phyloP scores from a whole-genome alignment of 2,329 filamentous ascomycete species.

The Stagonosporopsis chrysanthemi region DNA sequence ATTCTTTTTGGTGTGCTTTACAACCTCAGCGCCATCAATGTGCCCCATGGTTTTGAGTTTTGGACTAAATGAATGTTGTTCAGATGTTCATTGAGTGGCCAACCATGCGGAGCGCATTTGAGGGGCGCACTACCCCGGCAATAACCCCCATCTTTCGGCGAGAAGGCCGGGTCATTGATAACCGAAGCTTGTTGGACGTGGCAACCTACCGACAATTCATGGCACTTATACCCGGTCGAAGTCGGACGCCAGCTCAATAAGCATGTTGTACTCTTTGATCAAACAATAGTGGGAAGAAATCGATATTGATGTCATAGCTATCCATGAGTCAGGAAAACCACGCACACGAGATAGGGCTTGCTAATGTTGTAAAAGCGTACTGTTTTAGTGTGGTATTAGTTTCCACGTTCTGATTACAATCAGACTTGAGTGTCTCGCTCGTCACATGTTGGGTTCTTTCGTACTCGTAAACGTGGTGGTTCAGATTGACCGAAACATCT shows the following conservation, averaged over 20 bases:
- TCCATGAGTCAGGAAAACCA: too few species aligned
- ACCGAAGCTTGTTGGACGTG: constrained; percentile 20
- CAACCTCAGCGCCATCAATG: constrained; percentile 45
- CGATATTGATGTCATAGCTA: too few species aligned
- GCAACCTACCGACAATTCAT: constrained; percentile 29
- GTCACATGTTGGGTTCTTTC: too few species aligned
- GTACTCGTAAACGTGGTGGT: too few species aligned
- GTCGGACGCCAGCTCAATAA: background rate
- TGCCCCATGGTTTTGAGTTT: constrained; percentile 25
- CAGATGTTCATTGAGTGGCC: constrained; percentile 15
- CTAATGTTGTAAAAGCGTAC: too few species aligned
- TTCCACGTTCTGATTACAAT: too few species aligned
- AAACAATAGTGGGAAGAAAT: too few species aligned
- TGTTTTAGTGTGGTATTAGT: too few species aligned
- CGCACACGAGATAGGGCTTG: too few species aligned
- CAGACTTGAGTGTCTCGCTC: too few species aligned
- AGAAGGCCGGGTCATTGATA: constrained; percentile 29
- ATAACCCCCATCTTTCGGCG: constrained; percentile 27
- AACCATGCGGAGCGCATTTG: constrained; percentile 33
- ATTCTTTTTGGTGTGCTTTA: constrained; percentile 43
- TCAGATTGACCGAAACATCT: too few species aligned
- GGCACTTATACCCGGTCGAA: background rate
- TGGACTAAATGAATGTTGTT: constrained; percentile 1
- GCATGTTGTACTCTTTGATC: too few species aligned
- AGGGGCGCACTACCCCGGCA: constrained; percentile 31